Evolutionary conservation across 2,329 filamentous ascomycete genomes (phyloP).

Genomic region (Neocatenulostroma microsporum): DNA sequence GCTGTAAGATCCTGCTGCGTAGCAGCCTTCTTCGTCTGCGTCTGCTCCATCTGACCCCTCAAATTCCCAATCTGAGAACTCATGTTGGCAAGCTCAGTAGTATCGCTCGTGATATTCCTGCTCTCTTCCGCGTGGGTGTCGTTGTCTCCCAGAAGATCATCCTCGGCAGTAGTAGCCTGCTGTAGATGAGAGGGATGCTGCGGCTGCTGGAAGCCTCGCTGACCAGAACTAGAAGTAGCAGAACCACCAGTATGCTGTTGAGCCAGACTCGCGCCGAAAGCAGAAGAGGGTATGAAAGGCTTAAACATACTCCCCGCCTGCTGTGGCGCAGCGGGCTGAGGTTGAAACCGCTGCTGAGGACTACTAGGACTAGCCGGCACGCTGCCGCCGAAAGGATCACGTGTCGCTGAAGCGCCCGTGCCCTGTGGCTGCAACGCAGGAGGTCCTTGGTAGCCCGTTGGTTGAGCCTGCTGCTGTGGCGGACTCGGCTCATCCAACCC

Average conservation of each 20-base stretch:
- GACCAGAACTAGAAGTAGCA: constrained; percentile 23
- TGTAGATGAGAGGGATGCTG: constrained; percentile 19
- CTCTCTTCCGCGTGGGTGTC: constrained; percentile 67
- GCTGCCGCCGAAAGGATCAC: constrained; percentile 56
- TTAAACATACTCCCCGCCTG: constrained; percentile 56
- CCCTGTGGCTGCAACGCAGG: constrained; percentile 60
- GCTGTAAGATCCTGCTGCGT: constrained; percentile 78
- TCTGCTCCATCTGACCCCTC: constrained; percentile 88
- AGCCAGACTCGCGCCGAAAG: constrained; percentile 77
- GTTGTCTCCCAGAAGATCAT: constrained; percentile 84
- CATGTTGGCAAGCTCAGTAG: constrained; percentile 85
- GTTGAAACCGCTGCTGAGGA: constrained; percentile 28
- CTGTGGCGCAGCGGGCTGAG: constrained; percentile 16
- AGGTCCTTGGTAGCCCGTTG: too few species aligned
- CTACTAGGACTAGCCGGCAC: constrained; percentile 48
- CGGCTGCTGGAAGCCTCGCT: constrained; percentile 26
- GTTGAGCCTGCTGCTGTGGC: constrained; percentile 39
- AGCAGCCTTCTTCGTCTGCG: constrained; percentile 70
- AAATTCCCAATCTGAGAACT: constrained; percentile 91
- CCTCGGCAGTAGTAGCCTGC: constrained; percentile 46
- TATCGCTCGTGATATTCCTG: constrained; percentile 81
- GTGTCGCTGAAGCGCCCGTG: constrained; percentile 60
- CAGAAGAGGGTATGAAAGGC: constrained; percentile 85
- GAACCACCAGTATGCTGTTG: constrained; percentile 66
- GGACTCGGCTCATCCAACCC: constrained; percentile 70